Base-by-base conservation (phyloP, 1,139 yeast genomes). In the Taphrina betulina region DNA sequence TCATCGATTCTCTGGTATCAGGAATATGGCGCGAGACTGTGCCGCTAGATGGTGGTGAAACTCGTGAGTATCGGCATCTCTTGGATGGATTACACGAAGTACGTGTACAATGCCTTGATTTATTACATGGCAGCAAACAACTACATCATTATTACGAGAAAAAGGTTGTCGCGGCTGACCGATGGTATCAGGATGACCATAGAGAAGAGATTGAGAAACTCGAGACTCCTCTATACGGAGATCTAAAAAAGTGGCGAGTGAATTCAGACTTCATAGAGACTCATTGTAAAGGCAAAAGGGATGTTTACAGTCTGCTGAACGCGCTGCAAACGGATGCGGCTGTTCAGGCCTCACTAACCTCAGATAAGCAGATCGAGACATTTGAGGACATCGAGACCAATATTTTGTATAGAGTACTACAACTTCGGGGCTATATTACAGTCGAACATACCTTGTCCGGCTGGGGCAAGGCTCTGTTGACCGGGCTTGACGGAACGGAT, bases 91-190 rank as follows among this genome's bases (percentile, higher is more conserved):
- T 80, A 46, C 72, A 75, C 36, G 76, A 78, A 20, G 64, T 74
- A 23, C 78, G 83, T 60, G 83, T 84, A 58, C 75, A 77, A 61
- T 82, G 83, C 57, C 73, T 85, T 61, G 84, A 84, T 62, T 72
- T 87, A 57, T 69, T 90, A 28, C 44, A 41, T 23, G 54, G 46
- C 3, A 82, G 95, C 14, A 83, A 81, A 63, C 78, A 83, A 28
- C 76, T 90, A 63, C 85, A 89, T 58, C 80, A 97, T 66, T 92
- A 87, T 69, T 89, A 83, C 68, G 96, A 90, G 67, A 83, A 80
- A 38, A 41, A 48, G 16, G 38, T 38, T 35, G 50, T 51, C 20
- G 46, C 35, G 14, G 5, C 48, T 3, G 26, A 43, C 24, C 14
- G 29, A 31, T 43, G 48, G 48, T 43, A 43, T 20, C 48, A 41